A percentile compares a stretch with the other conserved stretches of the same genome.
Conservation (phyloP, 2,329 filamentous ascomycete species). For the Penicillium verrucosum region DNA sequence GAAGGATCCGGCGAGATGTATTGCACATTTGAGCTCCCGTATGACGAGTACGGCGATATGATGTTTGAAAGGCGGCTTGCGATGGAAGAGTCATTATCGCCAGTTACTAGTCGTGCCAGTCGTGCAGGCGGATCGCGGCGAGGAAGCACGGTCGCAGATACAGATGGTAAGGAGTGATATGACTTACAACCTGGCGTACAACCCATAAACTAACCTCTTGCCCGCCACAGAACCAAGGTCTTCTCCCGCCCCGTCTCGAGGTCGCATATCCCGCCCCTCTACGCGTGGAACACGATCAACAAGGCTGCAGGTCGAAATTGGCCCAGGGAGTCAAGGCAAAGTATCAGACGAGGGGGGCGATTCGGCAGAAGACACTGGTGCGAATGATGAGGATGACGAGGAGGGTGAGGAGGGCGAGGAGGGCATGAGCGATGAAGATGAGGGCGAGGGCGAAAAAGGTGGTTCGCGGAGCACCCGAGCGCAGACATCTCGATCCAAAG, state of each 20-base stretch:
- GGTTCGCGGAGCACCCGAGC: slow-evolving; percentile 41
- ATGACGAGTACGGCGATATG: slow-evolving; percentile 46
- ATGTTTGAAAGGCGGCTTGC: slow-evolving; percentile 49
- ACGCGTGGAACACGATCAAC: slow-evolving; percentile 39
- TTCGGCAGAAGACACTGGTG: slow-evolving; percentile 36
- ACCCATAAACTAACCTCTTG: slow-evolving; percentile 1
- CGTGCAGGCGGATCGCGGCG: slow-evolving; percentile 36
- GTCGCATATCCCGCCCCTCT: slow-evolving; percentile 34
- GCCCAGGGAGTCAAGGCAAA: slow-evolving; percentile 30
- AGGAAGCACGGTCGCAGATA: slow-evolving; percentile 47
- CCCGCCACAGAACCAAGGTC: slow-evolving; percentile 39
- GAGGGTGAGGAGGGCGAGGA: slow-evolving; percentile 41
- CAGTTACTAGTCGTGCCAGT: slow-evolving; percentile 30
- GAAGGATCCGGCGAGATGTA: slow-evolving; percentile 54
- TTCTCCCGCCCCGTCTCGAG: slow-evolving; percentile 43
- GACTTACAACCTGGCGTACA: background rate
- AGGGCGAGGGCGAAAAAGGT: slow-evolving; percentile 33
- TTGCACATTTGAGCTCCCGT: slow-evolving; percentile 63
- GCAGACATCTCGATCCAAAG: slow-evolving; percentile 34
- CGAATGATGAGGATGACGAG: slow-evolving; percentile 39
- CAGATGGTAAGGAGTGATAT: slow-evolving; percentile 41
- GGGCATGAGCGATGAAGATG: slow-evolving; percentile 38
- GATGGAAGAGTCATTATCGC: slow-evolving; percentile 43
- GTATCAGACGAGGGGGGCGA: slow-evolving; percentile 39
- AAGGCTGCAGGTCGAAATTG: slow-evolving; percentile 40